These are phyloP conservation scores for Tuctoria greenei DNA, from an alignment of 176 grass and related monocot genomes.

Conservation along the genomic window DNA sequence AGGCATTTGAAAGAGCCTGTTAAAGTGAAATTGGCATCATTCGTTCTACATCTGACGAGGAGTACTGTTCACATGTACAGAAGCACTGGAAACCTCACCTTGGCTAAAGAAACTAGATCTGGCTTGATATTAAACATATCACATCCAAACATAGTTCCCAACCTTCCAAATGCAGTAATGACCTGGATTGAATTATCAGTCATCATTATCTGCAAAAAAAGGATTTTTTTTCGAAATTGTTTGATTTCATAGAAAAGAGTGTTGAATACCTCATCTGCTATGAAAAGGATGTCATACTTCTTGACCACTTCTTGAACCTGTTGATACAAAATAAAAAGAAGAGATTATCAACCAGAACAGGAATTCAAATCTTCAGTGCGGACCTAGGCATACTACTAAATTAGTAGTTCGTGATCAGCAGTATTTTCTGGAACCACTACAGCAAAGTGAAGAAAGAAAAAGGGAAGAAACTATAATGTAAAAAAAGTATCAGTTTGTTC, in stretches of 20 bases:
- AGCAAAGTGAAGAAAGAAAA: constrained; percentile 1
- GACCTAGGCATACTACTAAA: neutral
- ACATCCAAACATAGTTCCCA: constrained; percentile 94
- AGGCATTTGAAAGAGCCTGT: constrained; percentile 95
- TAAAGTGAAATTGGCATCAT: constrained; percentile 27
- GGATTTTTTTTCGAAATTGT: neutral
- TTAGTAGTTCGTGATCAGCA: neutral
- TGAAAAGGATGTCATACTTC: constrained; percentile 96
- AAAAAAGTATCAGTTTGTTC: neutral
- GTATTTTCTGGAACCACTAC: neutral
- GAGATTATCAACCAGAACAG: neutral
- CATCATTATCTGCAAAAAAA: neutral
- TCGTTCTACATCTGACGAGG: neutral
- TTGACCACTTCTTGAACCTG: constrained; percentile 90
- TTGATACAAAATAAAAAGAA: constrained; percentile 18
- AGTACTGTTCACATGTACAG: neutral
- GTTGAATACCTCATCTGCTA: constrained; percentile 84
- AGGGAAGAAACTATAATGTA: neutral
- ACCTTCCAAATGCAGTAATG: constrained; percentile 95
- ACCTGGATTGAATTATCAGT: constrained; percentile 53
- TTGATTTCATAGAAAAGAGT: neutral
- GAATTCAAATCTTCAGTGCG: neutral
- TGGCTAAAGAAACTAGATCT: constrained; percentile 86
- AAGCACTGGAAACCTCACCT: constrained; percentile 46
- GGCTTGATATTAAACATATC: constrained; percentile 87